Evolutionary conservation across 78 protist species (phyloP), one percentile per base, ranked within the genome.

Genomic region (Dictyostelium citrinum): DNA sequence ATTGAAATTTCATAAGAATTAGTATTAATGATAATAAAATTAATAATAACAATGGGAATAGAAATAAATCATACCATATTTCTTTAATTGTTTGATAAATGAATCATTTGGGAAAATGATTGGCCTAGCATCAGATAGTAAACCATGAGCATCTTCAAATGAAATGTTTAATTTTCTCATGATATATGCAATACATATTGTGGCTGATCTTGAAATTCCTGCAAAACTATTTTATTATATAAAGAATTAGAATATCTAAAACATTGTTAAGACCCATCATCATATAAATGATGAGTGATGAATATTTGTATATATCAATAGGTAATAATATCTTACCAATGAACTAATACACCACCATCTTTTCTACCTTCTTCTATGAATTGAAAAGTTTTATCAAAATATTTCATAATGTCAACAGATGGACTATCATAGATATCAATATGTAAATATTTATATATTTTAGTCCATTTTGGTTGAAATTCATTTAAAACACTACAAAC

Each of bases 291-390:
- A n/a, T n/a, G n/a, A n/a, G n/a, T n/a, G n/a, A n/a, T n/a, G n/a
- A n/a, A n/a, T n/a, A n/a, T n/a, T n/a, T n/a, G n/a, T n/a, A n/a
- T n/a, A n/a, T n/a, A n/a, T n/a, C n/a, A n/a, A n/a, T 68, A 24
- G 0, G 6, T 49, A 49, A 14, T 16, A 16, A 70, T 24, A 33
- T 24, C 79, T 3, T 71, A 71, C 83, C 97, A 95, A 77, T 95
- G 97, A 70, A 95, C 96, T 16, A 95, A 80, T 22, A 95, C 96
- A n/a, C 45, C 90, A 45, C 96, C 96, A 24, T 70, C 88, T 58
- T 31, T 45, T 85, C 91, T 92, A 35, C 91, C 93, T 35, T 88
- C 60, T 12, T 88, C 90, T 43, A 95, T 95, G 60, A 79, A 84
- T 31, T 85, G 67, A 60, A 95, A 90, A 33, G 94, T 85, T 43